Evolutionary conservation across 108 stramenopile species (phyloP), one percentile per base, ranked within the genome.

Genomic region (Seminavis robusta): DNA sequence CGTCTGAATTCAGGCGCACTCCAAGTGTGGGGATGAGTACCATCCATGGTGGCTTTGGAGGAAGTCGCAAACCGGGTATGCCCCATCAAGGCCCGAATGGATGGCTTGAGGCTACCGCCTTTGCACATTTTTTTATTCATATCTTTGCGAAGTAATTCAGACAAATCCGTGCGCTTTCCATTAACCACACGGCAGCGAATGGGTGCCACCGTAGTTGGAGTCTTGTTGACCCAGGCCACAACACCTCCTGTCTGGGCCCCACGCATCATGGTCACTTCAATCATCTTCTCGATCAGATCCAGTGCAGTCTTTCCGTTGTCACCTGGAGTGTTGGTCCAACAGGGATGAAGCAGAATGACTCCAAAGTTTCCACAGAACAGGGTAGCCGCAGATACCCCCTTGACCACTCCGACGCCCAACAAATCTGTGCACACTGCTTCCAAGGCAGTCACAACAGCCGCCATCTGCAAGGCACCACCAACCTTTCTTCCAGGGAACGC

Each of bases 361-460:
- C 89, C 89, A 63, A 91, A 91, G 47, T 91, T 91, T 0, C 89
- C 89, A 71, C 89, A 91, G 38, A 64, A 85, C 37, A 81, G 62
- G 43, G 30, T 39, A n/a, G 4, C 31, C 29, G 42, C 23, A 20
- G n/a, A 40, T 8, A 15, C 42, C 51, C 33, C n/a, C 7, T 52
- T 13, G 9, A 27, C 3, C 5, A 52, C 3, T 10, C 47, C 50
- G 23, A 74, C 67, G 8, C 76, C 66, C 2, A 83, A 53, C 30
- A 88, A 54, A 56, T 88, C 86, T 16, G 86, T 81, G 11, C 62
- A 46, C 1, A 89, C 46, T 11, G 79, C 87, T 47, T 89, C 87
- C 9, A 77, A 21, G 4, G 83, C 83, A 0, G 79, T 81, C 19
- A 85, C 40, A 33, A 47, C 56, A 6, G 87, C 76, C 28, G 79